A percentile compares a stretch with the other conserved stretches of the same genome.
Conservation (phyloP, 805 yeast genomes). For the Metschnikowia gruessii region DNA sequence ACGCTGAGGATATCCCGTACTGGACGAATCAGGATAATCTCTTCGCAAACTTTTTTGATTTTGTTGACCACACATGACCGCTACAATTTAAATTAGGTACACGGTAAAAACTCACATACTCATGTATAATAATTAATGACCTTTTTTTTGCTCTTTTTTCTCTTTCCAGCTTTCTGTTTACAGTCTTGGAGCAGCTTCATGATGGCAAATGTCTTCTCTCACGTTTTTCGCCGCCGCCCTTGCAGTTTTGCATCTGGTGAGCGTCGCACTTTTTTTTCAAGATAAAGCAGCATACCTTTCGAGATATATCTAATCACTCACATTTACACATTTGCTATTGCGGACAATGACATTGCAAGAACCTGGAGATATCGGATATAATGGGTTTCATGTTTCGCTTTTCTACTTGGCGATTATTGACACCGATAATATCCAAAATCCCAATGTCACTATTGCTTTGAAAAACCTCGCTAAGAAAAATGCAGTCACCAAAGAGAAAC, state of each 20-base stretch:
- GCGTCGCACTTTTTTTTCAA: conserved; percentile 2
- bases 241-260: neutral
- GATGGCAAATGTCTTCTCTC: neutral
- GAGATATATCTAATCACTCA: neutral
- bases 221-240: neutral
- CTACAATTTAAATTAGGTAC: neutral
- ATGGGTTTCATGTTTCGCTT: conserved; percentile 38
- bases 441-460: conserved; percentile 62
- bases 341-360: conserved; percentile 8
- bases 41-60: conserved; percentile 18
- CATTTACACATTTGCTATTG: conserved; percentile 5
- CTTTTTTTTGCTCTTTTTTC: no score
- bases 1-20: conserved; percentile 7
- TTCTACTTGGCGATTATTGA: conserved; percentile 81
- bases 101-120: neutral
- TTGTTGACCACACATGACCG: conserved; percentile 8
- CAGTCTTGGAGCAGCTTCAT: neutral
- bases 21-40: conserved; percentile 17
- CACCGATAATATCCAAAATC: conserved; percentile 28
- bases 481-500: conserved; percentile 80
- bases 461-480: conserved; percentile 77
- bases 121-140: no score
- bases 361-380: conserved; percentile 21
- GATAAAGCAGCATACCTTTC: neutral
- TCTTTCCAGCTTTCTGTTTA: neutral